phyloP scores from a whole-genome alignment of 306 rosid genomes.

The Acacia acuminata region DNA sequence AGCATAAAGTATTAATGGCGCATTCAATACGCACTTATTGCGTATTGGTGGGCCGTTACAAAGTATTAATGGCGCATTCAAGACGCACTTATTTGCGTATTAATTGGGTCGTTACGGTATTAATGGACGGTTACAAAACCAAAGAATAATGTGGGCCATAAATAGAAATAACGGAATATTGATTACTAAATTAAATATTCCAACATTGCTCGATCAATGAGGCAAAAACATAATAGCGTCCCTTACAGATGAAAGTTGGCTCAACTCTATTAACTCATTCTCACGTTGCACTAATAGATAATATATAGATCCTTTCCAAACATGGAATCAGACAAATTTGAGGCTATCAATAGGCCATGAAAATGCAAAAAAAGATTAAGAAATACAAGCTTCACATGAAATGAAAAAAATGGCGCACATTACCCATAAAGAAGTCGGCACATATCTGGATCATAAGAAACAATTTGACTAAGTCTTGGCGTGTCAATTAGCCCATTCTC shows the following conservation, averaged over 20 bases:
- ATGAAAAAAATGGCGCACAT: background rate
- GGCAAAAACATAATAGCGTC: background rate
- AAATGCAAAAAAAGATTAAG: background rate
- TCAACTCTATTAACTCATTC: background rate
- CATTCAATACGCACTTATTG: too few relatives aligned
- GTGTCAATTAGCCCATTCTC: conserved; percentile 75
- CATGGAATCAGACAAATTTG: background rate
- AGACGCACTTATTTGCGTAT: too few relatives aligned
- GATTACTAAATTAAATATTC: too few relatives aligned
- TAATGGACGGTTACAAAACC: too few relatives aligned
- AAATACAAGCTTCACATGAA: background rate
- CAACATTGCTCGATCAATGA: background rate
- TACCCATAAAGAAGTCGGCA: conserved; percentile 80
- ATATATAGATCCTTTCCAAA: background rate
- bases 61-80: too few relatives aligned
- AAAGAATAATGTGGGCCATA: too few relatives aligned
- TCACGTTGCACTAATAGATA: background rate
- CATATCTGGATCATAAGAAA: conserved; percentile 70
- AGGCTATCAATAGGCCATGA: background rate
- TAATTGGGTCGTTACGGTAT: too few relatives aligned
- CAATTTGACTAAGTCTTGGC: conserved; percentile 73
- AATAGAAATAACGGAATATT: too few relatives aligned
- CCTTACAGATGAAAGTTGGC: background rate
- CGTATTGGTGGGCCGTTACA: too few relatives aligned
- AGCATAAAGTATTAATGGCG: too few relatives aligned